Conservation (phyloP, 768 basidiomycete genomes). For the Dacryopinax primogenitus region DNA sequence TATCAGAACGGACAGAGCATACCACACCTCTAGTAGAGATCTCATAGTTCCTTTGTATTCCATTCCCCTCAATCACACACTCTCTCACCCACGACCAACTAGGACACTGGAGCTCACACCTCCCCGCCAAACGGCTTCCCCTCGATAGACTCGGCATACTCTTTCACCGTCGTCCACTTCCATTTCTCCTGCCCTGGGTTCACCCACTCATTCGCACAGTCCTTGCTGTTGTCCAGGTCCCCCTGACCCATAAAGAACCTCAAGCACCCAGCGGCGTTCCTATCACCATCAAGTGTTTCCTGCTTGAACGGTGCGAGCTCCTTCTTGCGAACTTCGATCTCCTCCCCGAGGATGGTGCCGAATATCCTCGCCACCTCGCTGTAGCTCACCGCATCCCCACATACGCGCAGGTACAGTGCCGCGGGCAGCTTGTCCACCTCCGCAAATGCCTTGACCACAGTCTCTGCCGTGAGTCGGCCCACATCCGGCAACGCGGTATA, state of each 20-base stretch:
- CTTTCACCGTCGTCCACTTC: slow-evolving; percentile 7
- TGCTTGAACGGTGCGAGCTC: not conserved
- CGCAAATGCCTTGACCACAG: not conserved
- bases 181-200: not conserved
- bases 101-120: not conserved
- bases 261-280: slow-evolving; percentile 1
- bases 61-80: not conserved
- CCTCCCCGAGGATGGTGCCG: not conserved
- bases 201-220: not conserved
- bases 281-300: not conserved
- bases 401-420: slow-evolving; percentile 2
- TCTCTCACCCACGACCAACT: not conserved
- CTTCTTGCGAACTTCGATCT: not conserved
- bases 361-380: slow-evolving; percentile 3
- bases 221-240: slow-evolving; percentile 10
- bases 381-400: not conserved
- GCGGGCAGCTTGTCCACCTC: not conserved
- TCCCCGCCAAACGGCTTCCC: not conserved
- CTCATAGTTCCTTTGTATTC: not conserved
- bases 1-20: slow-evolving; percentile 2
- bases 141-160: not conserved
- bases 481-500: not conserved
- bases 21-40: not conserved
- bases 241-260: slow-evolving; percentile 9
- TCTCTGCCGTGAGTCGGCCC: not conserved